A percentile compares a stretch with the other conserved stretches of the same genome.
Conservation (phyloP, 768 basidiomycete species). For the Leccinum variicolor region DNA sequence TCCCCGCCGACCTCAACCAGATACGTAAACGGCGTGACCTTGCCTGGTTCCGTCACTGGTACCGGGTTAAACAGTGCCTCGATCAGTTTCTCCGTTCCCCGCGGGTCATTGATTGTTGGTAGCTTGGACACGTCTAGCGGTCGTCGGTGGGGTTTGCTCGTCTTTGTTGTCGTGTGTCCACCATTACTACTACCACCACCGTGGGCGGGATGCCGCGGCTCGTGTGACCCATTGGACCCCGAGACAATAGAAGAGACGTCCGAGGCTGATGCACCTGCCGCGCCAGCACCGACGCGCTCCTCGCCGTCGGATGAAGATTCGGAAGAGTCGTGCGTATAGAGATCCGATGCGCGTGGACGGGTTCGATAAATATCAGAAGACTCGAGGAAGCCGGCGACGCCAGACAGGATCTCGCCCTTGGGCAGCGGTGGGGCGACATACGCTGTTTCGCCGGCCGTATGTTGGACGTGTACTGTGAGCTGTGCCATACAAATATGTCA, state of each 20-base stretch:
- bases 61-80: constrained; percentile 79
- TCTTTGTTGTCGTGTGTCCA: constrained; percentile 8
- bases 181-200: background rate
- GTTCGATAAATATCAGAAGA: constrained; percentile 49
- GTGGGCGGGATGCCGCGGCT: background rate
- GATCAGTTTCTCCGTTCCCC: constrained; percentile 69
- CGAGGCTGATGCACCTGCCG: constrained; percentile 9
- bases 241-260: constrained; percentile 23
- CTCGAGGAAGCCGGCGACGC: constrained; percentile 60
- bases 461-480: constrained; percentile 58
- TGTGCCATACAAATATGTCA: constrained; percentile 19
- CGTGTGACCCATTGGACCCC: background rate
- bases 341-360: constrained; percentile 49
- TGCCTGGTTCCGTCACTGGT: constrained; percentile 33
- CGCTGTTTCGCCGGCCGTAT: constrained; percentile 49
- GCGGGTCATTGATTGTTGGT: constrained; percentile 53
- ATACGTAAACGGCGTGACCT: constrained; percentile 37
- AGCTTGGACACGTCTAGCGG: constrained; percentile 36
- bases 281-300: background rate
- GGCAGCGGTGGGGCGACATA: constrained; percentile 68
- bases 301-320: constrained; percentile 29
- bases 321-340: constrained; percentile 31
- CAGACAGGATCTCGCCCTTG: constrained; percentile 69
- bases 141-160: constrained; percentile 21
- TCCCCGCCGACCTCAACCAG: constrained; percentile 28